These are phyloP conservation scores for Penicillium palitans DNA, from an alignment of 2,329 filamentous ascomycete genomes.

Conservation along the genomic window DNA sequence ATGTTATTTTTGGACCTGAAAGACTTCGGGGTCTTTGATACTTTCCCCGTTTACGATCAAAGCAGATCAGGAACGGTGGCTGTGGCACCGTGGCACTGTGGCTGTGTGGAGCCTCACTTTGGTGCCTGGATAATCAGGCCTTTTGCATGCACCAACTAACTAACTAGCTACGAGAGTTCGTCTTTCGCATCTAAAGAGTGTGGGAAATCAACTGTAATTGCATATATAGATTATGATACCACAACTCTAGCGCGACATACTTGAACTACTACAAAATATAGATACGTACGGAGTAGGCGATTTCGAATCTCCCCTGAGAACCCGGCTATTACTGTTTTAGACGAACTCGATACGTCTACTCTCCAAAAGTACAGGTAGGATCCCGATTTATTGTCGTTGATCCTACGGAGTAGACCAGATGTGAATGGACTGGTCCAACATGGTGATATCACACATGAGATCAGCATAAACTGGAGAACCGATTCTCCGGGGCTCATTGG, in stretches of 20 bases:
- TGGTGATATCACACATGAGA: background rate
- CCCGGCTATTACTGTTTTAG: background rate
- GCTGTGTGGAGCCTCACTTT: background rate
- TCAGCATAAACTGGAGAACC: background rate
- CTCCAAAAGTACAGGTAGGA: background rate
- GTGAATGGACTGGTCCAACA: background rate
- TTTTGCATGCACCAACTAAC: background rate
- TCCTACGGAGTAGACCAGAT: background rate
- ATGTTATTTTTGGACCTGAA: conserved; percentile 4
- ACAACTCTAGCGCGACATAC: background rate
- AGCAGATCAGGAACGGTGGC: conserved; percentile 3
- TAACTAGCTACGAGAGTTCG: background rate
- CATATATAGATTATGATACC: background rate
- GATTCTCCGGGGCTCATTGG: background rate
- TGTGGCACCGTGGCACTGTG: background rate
- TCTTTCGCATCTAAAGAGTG: background rate
- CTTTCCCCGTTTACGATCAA: background rate
- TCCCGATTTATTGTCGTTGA: background rate
- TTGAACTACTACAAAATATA: background rate
- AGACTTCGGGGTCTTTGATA: conserved; percentile 1
- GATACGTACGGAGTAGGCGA: no score
- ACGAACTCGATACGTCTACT: background rate
- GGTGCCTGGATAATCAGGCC: background rate
- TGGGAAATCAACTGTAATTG: background rate
- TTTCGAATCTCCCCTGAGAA: background rate